phyloP scores from a whole-genome alignment of 2,329 filamentous ascomycete genomes.

The Penicillium digitatum region DNA sequence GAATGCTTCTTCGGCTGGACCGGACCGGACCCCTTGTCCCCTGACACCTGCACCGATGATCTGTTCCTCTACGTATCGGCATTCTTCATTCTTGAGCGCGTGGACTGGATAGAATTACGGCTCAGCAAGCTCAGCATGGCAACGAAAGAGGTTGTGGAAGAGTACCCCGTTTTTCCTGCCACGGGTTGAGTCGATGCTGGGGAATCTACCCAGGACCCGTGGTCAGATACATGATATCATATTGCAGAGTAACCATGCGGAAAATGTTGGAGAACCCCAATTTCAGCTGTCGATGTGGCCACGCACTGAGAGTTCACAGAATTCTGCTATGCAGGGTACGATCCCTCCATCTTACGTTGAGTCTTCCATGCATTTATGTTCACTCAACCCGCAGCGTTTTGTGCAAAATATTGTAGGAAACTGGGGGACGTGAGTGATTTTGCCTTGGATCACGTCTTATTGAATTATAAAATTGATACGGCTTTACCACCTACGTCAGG shows the following conservation, averaged over 20 bases:
- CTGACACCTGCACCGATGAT: background rate
- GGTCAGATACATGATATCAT: background rate
- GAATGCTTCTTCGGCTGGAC: background rate
- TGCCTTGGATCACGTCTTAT: no score
- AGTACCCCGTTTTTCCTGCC: constrained; percentile 2
- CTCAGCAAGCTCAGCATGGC: background rate
- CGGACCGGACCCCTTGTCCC: background rate
- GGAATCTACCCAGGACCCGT: background rate
- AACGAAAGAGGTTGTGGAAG: background rate
- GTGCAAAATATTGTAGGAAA: background rate
- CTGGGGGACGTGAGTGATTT: no score
- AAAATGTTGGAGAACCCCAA: no score
- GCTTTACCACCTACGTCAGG: no score
- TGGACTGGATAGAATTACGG: no score
- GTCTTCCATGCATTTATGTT: background rate
- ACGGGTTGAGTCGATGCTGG: background rate
- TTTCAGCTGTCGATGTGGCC: background rate
- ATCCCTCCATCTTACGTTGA: background rate
- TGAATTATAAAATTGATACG: no score
- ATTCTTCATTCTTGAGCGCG: no score
- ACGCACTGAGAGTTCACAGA: background rate
- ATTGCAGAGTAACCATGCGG: background rate
- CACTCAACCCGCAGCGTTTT: background rate
- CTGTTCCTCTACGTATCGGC: background rate
- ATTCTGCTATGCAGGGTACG: background rate